A percentile compares a stretch with the other conserved stretches of the same genome.
Conservation (phyloP, 768 basidiomycete species). For the Rhodotorula toruloides region DNA sequence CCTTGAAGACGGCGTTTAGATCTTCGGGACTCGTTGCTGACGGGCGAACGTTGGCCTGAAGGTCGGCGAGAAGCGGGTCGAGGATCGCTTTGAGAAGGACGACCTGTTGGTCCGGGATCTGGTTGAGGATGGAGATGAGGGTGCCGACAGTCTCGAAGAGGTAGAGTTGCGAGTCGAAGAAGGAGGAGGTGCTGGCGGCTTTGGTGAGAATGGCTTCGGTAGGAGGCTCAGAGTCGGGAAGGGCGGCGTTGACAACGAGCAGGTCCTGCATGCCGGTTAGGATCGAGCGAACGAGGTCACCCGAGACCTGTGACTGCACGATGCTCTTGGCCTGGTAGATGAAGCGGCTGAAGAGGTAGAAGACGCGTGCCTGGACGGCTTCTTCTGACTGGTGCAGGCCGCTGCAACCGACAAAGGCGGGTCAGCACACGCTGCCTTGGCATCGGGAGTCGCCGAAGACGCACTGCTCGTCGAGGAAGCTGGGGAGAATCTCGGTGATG, state of each 20-base stretch:
- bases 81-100: constrained; percentile 61
- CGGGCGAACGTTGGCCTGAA: constrained; percentile 46
- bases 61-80: constrained; percentile 71
- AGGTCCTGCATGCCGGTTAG: constrained; percentile 61
- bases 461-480: constrained; percentile 77
- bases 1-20: constrained; percentile 70
- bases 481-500: constrained; percentile 77
- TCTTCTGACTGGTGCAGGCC: constrained; percentile 76
- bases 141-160: constrained; percentile 87
- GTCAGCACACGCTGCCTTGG: background rate
- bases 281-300: constrained; percentile 64
- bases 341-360: constrained; percentile 88
- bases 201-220: constrained; percentile 66
- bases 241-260: constrained; percentile 64
- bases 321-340: constrained; percentile 75
- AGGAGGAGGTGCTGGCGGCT: constrained; percentile 63
- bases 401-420: constrained; percentile 49
- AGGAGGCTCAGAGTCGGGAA: constrained; percentile 69
- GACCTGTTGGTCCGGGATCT: constrained; percentile 60
- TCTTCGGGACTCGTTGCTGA: constrained; percentile 50
- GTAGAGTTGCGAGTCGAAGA: constrained; percentile 86
- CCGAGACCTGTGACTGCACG: constrained; percentile 53
- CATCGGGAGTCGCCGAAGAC: constrained; percentile 40
- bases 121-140: constrained; percentile 69
- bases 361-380: constrained; percentile 68